These are phyloP conservation scores for Poteriospumella lacustris DNA, from an alignment of 108 stramenopile genomes.

Conservation along the genomic window DNA sequence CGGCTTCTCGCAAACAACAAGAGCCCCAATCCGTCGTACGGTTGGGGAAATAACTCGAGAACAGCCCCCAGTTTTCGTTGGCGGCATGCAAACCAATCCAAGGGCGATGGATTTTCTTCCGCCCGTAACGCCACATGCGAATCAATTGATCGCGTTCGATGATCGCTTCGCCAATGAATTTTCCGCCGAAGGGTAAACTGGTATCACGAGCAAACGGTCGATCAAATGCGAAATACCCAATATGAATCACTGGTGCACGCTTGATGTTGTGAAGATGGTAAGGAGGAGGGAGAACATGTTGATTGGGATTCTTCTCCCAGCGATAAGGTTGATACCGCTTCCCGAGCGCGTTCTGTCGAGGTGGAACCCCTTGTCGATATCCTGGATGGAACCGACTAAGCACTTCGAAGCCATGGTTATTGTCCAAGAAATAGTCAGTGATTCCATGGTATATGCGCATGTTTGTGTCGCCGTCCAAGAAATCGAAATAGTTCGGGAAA, in stretches of 20 bases:
- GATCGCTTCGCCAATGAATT: not conserved
- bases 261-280: not conserved
- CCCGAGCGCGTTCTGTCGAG: not conserved
- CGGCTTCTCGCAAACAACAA: not conserved
- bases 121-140: not conserved
- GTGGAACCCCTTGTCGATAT: not conserved
- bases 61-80: slow-evolving; percentile 23
- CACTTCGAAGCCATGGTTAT: not conserved
- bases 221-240: not conserved
- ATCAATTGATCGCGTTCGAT: not conserved
- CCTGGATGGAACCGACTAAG: not conserved
- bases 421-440: slow-evolving; percentile 2
- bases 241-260: not conserved
- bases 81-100: not conserved
- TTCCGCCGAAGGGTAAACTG: not conserved
- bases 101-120: not conserved
- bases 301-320: not conserved
- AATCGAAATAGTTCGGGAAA: not conserved
- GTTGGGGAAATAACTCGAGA: slow-evolving; percentile 16
- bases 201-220: not conserved
- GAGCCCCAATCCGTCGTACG: slow-evolving; percentile 14
- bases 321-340: not conserved
- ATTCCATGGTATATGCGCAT: not conserved
- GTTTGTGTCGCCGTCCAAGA: slow-evolving; percentile 7
- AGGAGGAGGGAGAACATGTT: not conserved